Evolutionary conservation across 345 rosid species (phyloP).

Genomic region (Erysimum cheiranthoides): DNA sequence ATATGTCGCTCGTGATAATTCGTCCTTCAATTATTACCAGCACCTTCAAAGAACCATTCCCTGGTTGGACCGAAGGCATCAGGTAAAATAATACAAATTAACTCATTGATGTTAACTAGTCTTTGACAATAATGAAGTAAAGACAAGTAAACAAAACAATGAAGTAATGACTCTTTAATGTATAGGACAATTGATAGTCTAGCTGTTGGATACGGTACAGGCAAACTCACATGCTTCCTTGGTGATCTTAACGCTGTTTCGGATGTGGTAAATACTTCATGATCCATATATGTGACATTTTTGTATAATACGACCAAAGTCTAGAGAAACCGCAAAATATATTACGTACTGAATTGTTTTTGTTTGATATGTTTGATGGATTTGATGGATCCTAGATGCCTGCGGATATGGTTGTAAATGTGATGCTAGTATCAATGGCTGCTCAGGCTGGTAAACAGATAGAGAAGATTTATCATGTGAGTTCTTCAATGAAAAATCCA

Average conservation of each 20-base stretch:
- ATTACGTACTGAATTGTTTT: background rate
- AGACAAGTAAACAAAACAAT: too few species aligned
- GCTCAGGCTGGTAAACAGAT: conserved; percentile 48
- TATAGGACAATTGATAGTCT: conserved; percentile 87
- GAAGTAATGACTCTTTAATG: background rate
- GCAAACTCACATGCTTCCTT: conserved; percentile 74
- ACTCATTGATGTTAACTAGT: too few species aligned
- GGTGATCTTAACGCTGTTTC: conserved; percentile 59
- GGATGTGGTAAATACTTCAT: conserved; percentile 61
- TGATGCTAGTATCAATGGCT: conserved; percentile 60
- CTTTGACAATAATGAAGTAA: too few species aligned
- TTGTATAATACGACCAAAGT: background rate
- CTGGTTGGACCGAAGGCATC: too few species aligned
- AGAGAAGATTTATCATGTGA: conserved; percentile 67
- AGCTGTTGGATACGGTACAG: conserved; percentile 73
- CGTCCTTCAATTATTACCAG: conserved; percentile 59
- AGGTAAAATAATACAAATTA: too few species aligned
- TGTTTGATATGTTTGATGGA: background rate
- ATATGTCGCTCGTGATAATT: conserved; percentile 50
- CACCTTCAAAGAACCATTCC: conserved; percentile 54
- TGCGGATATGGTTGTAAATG: conserved; percentile 88
- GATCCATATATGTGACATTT: background rate
- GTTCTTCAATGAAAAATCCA: conserved; percentile 69
- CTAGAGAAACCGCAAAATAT: background rate
- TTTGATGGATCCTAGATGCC: conserved; percentile 60